Base-by-base conservation (phyloP, 2,329 filamentous ascomycete species). In the Neonectria sp. region DNA sequence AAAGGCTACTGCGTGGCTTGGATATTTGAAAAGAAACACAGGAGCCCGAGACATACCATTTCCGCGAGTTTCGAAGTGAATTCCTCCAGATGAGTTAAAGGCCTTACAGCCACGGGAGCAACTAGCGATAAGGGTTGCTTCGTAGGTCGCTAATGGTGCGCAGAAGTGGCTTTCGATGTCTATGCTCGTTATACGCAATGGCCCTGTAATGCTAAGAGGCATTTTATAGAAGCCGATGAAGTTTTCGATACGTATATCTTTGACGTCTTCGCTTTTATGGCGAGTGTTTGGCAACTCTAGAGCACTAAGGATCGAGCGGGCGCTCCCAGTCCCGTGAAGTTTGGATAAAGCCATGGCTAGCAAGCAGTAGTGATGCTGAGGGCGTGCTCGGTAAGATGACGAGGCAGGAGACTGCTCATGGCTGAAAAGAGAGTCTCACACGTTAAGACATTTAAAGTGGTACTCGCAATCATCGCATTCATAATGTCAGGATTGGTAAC, bases 81-180 rank as follows among this genome's bases (percentile, higher is more conserved):
- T 21, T 2, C 65, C 65, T 7, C 56, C 65, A 6, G 58, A 66
- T 4, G 40, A n/a, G 27, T 55, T 43, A 12, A 68, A 68, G 2
- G 51, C 65, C 33, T 68, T 68, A 15, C 51, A 64, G 7, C 65
- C 56, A 11, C 45, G 49, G 33, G 60, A 61, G 40, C 55, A 68
- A 24, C 55, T 68, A 7, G 60, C 60, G 11, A 64, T 60, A 6
- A 68, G 60, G 17, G 60, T 68, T 3, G 55, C 33, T 33, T 68
- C 51, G 25, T 60, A 56, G 11, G 52, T 64, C 2, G 43, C 65
- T 3, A 68, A 25, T n/a, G n/a, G n/a, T n/a, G n/a, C n/a, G 37
- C 57, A 55, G 13, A 68, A 8, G 13, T 21, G n/a, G 43, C 43
- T n/a, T 3, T 5, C 4, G 15, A 17, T 9, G 6, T 5, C 45